Evolutionary conservation across 208 protist genomes (phyloP), one percentile per base, ranked within the genome.

Genomic region (Crithidia fasciculata): DNA sequence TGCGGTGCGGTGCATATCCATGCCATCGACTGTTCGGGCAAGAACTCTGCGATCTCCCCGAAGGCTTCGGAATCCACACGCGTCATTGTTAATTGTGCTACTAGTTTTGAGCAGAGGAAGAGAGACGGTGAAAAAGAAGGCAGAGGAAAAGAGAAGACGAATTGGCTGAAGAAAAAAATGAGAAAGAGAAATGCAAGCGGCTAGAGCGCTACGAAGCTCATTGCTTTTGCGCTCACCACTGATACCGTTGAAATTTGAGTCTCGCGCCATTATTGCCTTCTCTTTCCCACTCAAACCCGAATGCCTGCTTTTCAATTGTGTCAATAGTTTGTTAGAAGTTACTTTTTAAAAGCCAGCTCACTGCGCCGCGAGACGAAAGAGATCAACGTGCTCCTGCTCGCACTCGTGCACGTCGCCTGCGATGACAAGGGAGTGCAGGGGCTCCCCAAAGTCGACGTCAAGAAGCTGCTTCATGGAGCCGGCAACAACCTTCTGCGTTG

Each of bases 341-440:
- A 18, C 28, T 66, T 64, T 40, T 54, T 13, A 6, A 41, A 55
- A 28, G 53, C 37, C 60, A 36, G 19, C 7, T 74, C 67, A 74
- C 18, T 66, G 9, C 53, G 43, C 6, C n/a, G 80, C 62, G 13
- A 74, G n/a, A 12, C 56, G 56, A 81, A 91, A 95, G 16, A 96
- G 71, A 28, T 74, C 43, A 41, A 99, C 80, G 74, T 96, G 95
- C 47, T 99, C 97, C 43, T 62, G 70, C 82, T 99, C 97, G 45
- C 95, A 89, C n/a, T 91, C 77, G 77, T 99, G 97, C 63, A 99
- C 83, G 18, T 98, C 88, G 66, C 97, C 97, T 8, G 90, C 86
- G 57, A 99, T 95, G n/a, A 99, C 94, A 13, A 99, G 84, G 13
- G 89, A 99, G 82, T 99, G 99, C 18, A 99, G 89, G 5, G 99